Percentiles rank a stretch among this genome's conserved stretches.
Conservation (phyloP, 1,284 basidiomycete species). For the Cutaneotrichosporon spelunceum region DNA sequence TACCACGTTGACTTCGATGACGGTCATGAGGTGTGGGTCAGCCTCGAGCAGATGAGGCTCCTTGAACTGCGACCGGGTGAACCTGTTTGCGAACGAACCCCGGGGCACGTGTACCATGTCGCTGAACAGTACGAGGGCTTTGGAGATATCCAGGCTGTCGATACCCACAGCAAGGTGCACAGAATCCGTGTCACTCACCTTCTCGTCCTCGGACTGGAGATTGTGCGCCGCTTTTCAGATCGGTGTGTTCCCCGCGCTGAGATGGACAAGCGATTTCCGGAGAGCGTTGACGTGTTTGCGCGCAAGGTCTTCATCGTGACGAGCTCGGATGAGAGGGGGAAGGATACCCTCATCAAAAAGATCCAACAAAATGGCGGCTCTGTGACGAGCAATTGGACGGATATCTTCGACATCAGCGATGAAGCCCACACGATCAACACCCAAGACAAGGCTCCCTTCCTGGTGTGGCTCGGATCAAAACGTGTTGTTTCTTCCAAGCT, state of each 20-base stretch:
- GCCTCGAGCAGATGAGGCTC: conserved; percentile 11
- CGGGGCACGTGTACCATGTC: conserved; percentile 4
- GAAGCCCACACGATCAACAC: conserved; percentile 6
- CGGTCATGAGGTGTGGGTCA: background rate
- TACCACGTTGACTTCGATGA: conserved; percentile 21
- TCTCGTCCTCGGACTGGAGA: conserved; percentile 7
- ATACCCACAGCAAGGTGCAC: conserved; percentile 1
- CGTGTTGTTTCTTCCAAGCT: conserved; percentile 68
- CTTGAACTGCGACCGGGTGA: conserved; percentile 20
- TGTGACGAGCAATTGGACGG: conserved; percentile 63
- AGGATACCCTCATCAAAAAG: conserved; percentile 20
- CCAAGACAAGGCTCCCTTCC: conserved; percentile 50
- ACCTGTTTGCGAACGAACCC: conserved; percentile 8
- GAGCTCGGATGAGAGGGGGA: background rate
- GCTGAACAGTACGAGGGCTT: conserved; percentile 11
- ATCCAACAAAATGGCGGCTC: conserved; percentile 61
- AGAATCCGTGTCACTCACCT: background rate
- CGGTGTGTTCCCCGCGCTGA: conserved; percentile 8
- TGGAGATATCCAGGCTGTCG: background rate
- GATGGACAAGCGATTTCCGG: background rate
- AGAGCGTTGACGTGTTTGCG: conserved; percentile 5
- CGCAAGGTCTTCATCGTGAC: conserved; percentile 27
- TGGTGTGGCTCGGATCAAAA: conserved; percentile 66
- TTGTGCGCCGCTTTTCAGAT: conserved; percentile 13
- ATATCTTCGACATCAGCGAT: conserved; percentile 55